These are phyloP conservation scores for Saccharomycopsis amapae DNA, from an alignment of 805 yeast species.

Conservation along the genomic window DNA sequence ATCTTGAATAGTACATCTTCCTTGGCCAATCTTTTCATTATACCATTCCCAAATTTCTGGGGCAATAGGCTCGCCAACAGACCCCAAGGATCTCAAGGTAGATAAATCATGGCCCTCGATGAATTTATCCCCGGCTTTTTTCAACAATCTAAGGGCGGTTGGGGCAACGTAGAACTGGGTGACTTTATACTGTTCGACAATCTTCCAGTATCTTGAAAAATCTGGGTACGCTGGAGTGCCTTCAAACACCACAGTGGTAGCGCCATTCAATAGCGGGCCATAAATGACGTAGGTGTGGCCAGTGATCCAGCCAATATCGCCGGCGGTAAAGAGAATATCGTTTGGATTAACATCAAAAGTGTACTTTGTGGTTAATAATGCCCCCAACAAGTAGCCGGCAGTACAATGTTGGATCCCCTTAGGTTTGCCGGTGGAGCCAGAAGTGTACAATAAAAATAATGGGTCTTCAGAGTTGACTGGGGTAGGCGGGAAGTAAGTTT, in stretches of 20 bases:
- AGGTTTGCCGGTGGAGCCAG: conserved; percentile 86
- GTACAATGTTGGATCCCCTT: conserved; percentile 81
- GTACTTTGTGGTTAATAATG: conserved; percentile 66
- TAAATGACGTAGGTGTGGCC: conserved; percentile 81
- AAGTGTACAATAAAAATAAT: conserved; percentile 71
- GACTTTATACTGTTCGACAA: conserved; percentile 61
- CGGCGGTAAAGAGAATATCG: conserved; percentile 77
- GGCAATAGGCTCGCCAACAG: conserved; percentile 83
- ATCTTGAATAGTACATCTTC: conserved; percentile 66
- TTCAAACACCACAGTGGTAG: conserved; percentile 74
- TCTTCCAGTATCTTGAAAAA: conserved; percentile 74
- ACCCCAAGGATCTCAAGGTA: conserved; percentile 64
- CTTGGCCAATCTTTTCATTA: conserved; percentile 61
- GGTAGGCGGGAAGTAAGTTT: conserved; percentile 65
- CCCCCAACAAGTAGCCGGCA: conserved; percentile 72
- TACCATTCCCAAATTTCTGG: conserved; percentile 89
- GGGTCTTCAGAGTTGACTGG: conserved; percentile 79
- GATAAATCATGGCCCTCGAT: conserved; percentile 55
- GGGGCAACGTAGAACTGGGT: conserved; percentile 83
- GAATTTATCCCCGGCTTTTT: conserved; percentile 63
- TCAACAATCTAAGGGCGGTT: conserved; percentile 69
- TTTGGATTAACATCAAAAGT: conserved; percentile 69
- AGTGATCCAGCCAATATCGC: conserved; percentile 89
- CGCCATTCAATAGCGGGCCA: conserved; percentile 73
- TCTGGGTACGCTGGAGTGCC: conserved; percentile 85